These are phyloP conservation scores for Sporothrix variecibatus DNA, from an alignment of 2,329 filamentous ascomycete species.

Conservation along the genomic window DNA sequence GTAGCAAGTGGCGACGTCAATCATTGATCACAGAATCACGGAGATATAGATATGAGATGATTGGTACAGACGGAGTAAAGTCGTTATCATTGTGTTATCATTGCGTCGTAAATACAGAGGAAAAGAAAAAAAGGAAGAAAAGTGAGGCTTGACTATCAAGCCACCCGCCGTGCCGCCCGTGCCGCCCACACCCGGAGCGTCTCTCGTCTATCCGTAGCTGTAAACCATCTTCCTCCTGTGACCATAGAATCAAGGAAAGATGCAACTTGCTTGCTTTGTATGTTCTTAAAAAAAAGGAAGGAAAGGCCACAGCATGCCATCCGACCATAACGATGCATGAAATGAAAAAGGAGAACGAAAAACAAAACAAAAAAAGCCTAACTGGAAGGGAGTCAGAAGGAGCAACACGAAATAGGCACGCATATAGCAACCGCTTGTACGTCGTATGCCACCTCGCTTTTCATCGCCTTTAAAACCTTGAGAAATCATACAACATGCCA, in stretches of 20 bases:
- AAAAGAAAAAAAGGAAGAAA: not conserved
- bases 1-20: not conserved
- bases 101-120: slow-evolving; percentile 4
- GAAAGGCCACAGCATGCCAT: not conserved
- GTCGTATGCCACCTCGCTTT: not conserved
- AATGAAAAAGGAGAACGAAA: not conserved
- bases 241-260: not conserved
- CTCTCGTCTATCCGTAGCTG: not conserved
- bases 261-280: slow-evolving; percentile 9
- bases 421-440: not conserved
- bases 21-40: not conserved
- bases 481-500: not conserved
- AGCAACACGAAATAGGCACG: not conserved
- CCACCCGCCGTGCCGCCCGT: not conserved
- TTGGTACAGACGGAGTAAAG: not conserved
- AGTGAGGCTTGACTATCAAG: not conserved
- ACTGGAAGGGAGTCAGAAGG: not conserved
- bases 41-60: not conserved
- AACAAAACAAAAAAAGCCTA: not conserved
- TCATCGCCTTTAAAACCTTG: not conserved
- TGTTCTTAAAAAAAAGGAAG: not conserved
- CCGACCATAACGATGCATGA: not conserved
- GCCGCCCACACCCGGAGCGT: not conserved
- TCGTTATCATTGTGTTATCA: not conserved
- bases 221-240: not conserved